A percentile compares a stretch with the other conserved stretches of the same genome.
phyloP scores from a whole-genome alignment of 345 rosid species.

The Salix brachista region DNA sequence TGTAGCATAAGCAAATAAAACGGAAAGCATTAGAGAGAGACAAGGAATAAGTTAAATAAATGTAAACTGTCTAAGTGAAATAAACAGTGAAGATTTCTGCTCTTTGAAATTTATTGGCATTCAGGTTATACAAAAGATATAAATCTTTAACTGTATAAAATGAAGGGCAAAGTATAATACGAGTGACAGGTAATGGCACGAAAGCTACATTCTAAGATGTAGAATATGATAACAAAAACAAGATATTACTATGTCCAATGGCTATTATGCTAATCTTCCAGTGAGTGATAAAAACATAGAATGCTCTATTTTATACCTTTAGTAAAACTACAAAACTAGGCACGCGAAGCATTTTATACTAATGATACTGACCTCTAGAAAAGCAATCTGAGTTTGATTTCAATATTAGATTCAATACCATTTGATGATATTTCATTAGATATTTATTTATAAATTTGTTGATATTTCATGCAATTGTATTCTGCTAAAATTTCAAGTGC shows the following conservation, averaged over 20 bases:
- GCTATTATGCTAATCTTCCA: neutral
- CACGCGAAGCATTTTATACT: too few relatives aligned
- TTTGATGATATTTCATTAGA: neutral
- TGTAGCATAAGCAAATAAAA: conserved; percentile 16
- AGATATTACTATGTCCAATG: neutral
- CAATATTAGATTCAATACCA: neutral
- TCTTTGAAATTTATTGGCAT: neutral
- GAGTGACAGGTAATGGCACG: neutral
- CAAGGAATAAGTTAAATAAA: neutral
- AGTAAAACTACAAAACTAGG: too few relatives aligned
- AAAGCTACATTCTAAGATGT: neutral
- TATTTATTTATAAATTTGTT: too few relatives aligned
- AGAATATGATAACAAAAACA: neutral
- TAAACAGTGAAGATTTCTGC: neutral
- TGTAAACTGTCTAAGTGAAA: neutral
- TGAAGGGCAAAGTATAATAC: too few relatives aligned
- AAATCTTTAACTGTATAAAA: neutral
- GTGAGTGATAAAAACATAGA: too few relatives aligned
- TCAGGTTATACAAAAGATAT: neutral
- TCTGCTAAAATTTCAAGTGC: neutral
- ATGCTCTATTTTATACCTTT: too few relatives aligned
- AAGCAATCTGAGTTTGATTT: neutral
- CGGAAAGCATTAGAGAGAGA: conserved; percentile 10
- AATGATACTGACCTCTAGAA: too few relatives aligned
- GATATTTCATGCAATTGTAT: neutral